Evolutionary conservation across 2,329 filamentous ascomycete species (phyloP), one percentile per base, ranked within the genome.

Genomic region (Diaporthe batatas): DNA sequence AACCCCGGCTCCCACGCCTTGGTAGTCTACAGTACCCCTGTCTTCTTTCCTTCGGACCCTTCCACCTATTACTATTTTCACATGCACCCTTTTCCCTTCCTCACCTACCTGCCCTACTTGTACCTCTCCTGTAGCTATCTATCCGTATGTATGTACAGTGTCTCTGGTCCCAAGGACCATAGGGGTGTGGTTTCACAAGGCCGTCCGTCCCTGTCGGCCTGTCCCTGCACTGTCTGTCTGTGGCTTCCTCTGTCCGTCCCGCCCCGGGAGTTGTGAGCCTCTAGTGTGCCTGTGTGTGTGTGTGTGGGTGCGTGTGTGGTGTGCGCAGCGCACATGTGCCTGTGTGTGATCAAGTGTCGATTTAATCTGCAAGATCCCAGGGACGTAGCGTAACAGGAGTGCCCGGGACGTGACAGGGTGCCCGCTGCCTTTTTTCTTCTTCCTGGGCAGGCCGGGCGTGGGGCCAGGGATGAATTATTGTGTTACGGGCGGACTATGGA

Each of bases 381-480:
- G 59, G 59, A 64, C 59, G 49, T 49, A 64, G 59, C 59, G 42
- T 64, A 49, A 49, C 32, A 36, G 53, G 53, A 58, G n/a, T 34
- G 53, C 67, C 53, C 67, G 53, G 54, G 67, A 58, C 53, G 44
- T 49, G 67, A 69, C 67, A 47, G 53, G 67, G 53, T 69, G 53
- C 36, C 32, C 67, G 55, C n/a, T 64, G 59, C 42, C 42, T 64
- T 12, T 39, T 42, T 29, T 29, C 2, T 39, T 39, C 36, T 10
- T 39, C 36, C 36, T 39, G 36, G 36, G 36, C 57, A 36, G 21
- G 36, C 57, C 57, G 21, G 36, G 36, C 57, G 36, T 25, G 57
- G 57, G 8, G 12, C 57, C 57, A 44, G 58, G 58, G n/a, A 44
- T 23, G 39, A n/a, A 21, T 6, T 62, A 14, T 54, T 12, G 10